Percentiles rank a stretch among this genome's conserved stretches.
phyloP scores from a whole-genome alignment of 805 yeast genomes.

The Starmerella kuoi region DNA sequence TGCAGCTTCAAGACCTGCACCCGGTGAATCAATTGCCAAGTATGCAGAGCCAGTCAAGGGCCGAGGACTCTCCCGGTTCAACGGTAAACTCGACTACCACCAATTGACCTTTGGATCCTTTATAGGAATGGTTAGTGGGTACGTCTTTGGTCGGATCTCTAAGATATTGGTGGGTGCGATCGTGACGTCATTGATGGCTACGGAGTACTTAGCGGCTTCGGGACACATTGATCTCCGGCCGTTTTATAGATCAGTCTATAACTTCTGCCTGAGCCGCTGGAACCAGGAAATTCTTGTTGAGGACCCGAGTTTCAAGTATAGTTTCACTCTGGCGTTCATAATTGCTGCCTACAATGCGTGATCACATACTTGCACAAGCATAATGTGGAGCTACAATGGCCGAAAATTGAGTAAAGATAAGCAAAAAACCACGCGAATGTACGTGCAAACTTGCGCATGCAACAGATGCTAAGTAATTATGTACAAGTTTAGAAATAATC shows the following conservation, averaged over 20 bases:
- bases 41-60: constrained; percentile 15
- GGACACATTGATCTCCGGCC: constrained; percentile 31
- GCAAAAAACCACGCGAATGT: too few relatives aligned
- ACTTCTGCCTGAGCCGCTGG: constrained; percentile 30
- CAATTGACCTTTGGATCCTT: constrained; percentile 54
- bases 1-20: constrained; percentile 7
- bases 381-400: too few relatives aligned
- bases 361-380: too few relatives aligned
- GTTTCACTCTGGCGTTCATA: constrained; percentile 35
- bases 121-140: constrained; percentile 47
- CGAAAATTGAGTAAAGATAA: too few relatives aligned
- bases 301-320: constrained; percentile 48
- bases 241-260: constrained; percentile 19
- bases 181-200: constrained; percentile 34
- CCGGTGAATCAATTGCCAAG: constrained; percentile 17
- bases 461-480: too few relatives aligned
- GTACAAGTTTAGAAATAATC: too few relatives aligned
- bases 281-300: constrained; percentile 39
- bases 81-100: constrained; percentile 38
- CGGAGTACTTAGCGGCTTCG: constrained; percentile 46
- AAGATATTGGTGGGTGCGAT: constrained; percentile 41
- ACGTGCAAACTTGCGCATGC: too few relatives aligned
- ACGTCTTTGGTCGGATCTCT: constrained; percentile 49
- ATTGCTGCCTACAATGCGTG: constrained; percentile 28
- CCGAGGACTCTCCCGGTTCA: constrained; percentile 18